These are phyloP conservation scores for Verticillium nonalfalfae DNA, from an alignment of 2,329 filamentous ascomycete genomes.

Conservation along the genomic window DNA sequence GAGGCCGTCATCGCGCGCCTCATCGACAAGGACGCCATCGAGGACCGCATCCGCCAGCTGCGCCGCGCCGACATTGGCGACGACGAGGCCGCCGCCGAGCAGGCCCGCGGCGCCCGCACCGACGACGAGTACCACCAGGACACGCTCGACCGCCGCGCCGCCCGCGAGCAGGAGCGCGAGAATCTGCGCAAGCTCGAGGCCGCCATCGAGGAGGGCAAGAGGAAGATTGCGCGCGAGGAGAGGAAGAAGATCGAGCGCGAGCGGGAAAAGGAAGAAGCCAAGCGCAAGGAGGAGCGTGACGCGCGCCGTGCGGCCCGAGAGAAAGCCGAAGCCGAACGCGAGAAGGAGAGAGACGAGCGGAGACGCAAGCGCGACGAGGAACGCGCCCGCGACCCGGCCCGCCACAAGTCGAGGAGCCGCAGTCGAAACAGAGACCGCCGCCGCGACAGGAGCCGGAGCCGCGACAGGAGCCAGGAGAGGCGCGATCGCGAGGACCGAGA, in stretches of 20 bases:
- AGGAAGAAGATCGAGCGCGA: constrained; percentile 43
- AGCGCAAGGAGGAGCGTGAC: constrained; percentile 43
- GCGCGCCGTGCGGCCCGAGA: constrained; percentile 37
- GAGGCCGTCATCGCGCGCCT: constrained; percentile 57
- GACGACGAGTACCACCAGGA: constrained; percentile 69
- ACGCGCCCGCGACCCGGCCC: constrained; percentile 27
- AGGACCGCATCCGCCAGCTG: constrained; percentile 62
- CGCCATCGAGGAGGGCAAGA: constrained; percentile 56
- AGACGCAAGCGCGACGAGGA: constrained; percentile 34
- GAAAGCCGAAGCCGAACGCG: constrained; percentile 33
- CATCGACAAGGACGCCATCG: constrained; percentile 63
- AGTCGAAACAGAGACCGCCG: constrained; percentile 27
- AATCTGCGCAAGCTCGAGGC: constrained; percentile 53
- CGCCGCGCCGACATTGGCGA: constrained; percentile 62
- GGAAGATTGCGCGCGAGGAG: constrained; percentile 50
- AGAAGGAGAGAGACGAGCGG: constrained; percentile 51
- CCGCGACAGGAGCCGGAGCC: constrained; percentile 18
- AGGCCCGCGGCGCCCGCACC: constrained; percentile 59
- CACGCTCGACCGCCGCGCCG: constrained; percentile 51
- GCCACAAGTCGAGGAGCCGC: constrained; percentile 16
- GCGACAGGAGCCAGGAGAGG: constrained; percentile 23
- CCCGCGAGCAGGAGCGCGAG: constrained; percentile 56
- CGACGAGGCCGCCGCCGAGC: constrained; percentile 61
- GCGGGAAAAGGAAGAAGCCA: constrained; percentile 40
- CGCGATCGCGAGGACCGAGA: constrained; percentile 18